Base-by-base conservation (phyloP, 2,329 filamentous ascomycete genomes). In the Daldinia sp. region DNA sequence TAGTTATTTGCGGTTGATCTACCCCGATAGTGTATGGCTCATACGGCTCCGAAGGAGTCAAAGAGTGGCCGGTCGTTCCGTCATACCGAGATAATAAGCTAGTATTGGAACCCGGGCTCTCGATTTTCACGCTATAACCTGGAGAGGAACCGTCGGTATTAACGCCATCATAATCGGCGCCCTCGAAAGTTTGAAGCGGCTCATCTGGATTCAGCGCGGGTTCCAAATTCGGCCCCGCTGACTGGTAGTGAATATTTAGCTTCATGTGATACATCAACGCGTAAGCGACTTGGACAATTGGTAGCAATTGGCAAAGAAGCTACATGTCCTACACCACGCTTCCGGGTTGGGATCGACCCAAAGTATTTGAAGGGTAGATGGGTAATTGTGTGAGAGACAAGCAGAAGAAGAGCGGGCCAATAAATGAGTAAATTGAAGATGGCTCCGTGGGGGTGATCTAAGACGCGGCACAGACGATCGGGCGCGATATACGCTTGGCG, bases 191-290 rank as follows among this genome's bases (percentile, higher is more conserved):
- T 25, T 51, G 29, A 8, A 30, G 23, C 25, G 53, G 47, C 15
- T 50, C 37, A 53, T 64, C 53, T 32, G 13, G 34, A 4, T 64
- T 51, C 30, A 21, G 35, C 53, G 29, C 49, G 13, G 41, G 29
- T 47, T 32, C 48, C 25, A 37, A 29, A 58, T 50, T 39, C 39
- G 37, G 23, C 51, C 55, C 66, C 60, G 39, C 49, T 55, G 52
- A 43, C 29, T 55, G 60, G 30, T 19, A 62, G 37, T 48, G n/a
- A 32, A 50, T 35, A 41, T 59, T 29, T 43, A 29, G 50, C 60
- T 39, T 55, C 58, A 58, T 68, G 52, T 55, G 58, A 49, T 47
- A 39, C 49, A 65, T 65, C 32, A 61, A 61, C 45, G 37, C 45
- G 37, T 35, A 29, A 45, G 37, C 25, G 39, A 35, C 19, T 58